These are phyloP conservation scores for Xerocomus spinulosus DNA, from an alignment of 768 basidiomycete species.

Conservation along the genomic window DNA sequence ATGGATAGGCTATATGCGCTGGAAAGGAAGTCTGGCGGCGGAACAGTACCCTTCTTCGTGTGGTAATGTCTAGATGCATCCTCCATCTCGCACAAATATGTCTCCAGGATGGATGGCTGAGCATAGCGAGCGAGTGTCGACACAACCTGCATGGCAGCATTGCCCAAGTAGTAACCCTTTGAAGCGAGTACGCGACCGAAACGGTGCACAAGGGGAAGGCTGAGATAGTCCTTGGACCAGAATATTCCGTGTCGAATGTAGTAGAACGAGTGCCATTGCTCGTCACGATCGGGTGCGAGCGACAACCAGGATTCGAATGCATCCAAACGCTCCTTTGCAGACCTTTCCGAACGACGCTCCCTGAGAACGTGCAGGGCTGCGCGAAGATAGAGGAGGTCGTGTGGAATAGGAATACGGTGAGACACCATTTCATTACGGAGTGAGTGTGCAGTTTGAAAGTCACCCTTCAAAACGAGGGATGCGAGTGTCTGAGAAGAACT, in stretches of 20 bases:
- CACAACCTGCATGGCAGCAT: constrained; percentile 25
- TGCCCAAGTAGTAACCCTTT: constrained; percentile 40
- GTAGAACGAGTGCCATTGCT: constrained; percentile 17
- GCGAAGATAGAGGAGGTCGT: constrained; percentile 32
- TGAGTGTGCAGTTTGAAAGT: constrained; percentile 28
- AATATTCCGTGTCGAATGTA: constrained; percentile 34
- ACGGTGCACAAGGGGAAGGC: constrained; percentile 36
- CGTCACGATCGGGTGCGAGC: constrained; percentile 35
- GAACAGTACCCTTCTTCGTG: background rate
- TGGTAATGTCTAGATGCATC: constrained; percentile 12
- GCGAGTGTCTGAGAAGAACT: constrained; percentile 23
- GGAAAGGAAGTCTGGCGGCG: constrained; percentile 9
- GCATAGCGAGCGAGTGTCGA: constrained; percentile 44
- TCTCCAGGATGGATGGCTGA: constrained; percentile 26
- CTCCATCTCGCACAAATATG: constrained; percentile 37
- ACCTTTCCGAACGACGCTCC: constrained; percentile 11
- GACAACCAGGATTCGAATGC: constrained; percentile 41
- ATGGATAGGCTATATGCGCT: constrained; percentile 38
- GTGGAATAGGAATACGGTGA: constrained; percentile 35
- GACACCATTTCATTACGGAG: constrained; percentile 39
- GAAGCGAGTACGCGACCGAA: constrained; percentile 43
- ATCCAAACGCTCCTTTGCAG: constrained; percentile 15
- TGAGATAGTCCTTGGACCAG: constrained; percentile 22
- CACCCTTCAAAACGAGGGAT: constrained; percentile 17
- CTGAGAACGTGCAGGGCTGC: constrained; percentile 35